These are phyloP conservation scores for Sarcodon aspratus DNA, from an alignment of 768 basidiomycete species.

Conservation along the genomic window DNA sequence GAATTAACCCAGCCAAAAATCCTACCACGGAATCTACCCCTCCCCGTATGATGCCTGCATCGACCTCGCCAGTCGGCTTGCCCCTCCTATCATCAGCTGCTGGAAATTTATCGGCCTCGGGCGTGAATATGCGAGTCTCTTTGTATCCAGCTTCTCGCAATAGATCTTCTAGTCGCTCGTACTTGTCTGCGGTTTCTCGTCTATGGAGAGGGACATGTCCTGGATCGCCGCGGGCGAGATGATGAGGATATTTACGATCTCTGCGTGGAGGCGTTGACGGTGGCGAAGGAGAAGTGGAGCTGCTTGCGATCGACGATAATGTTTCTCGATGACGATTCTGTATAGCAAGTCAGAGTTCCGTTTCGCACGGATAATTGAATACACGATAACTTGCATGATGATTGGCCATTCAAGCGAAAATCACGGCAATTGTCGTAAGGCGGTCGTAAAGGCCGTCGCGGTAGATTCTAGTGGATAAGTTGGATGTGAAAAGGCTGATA, in stretches of 20 bases:
- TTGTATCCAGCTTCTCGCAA: slow-evolving; percentile 85
- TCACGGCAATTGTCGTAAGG: no score
- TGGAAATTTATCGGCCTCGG: slow-evolving; percentile 44
- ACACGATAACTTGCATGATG: no score
- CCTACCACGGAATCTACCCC: slow-evolving; percentile 48
- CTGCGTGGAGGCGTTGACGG: background rate
- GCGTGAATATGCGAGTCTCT: slow-evolving; percentile 84
- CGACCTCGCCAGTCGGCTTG: slow-evolving; percentile 14
- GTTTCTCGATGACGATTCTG: no score
- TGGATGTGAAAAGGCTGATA: no score
- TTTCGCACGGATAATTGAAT: no score
- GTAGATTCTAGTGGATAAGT: no score
- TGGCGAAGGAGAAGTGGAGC: background rate
- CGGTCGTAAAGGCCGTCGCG: no score
- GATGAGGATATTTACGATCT: slow-evolving; percentile 34
- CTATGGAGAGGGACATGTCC: slow-evolving; percentile 62
- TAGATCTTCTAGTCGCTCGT: slow-evolving; percentile 78
- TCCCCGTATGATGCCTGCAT: slow-evolving; percentile 24
- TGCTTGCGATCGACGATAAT: no score
- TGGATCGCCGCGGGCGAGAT: slow-evolving; percentile 29
- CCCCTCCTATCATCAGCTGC: slow-evolving; percentile 21
- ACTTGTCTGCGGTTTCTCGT: slow-evolving; percentile 69
- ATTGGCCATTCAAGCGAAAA: no score
- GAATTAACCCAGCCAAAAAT: slow-evolving; percentile 55
- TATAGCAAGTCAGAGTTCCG: no score